Evolutionary conservation across 2,329 filamentous ascomycete species (phyloP).

Genomic region (Pseudogymnoascus sp.): DNA sequence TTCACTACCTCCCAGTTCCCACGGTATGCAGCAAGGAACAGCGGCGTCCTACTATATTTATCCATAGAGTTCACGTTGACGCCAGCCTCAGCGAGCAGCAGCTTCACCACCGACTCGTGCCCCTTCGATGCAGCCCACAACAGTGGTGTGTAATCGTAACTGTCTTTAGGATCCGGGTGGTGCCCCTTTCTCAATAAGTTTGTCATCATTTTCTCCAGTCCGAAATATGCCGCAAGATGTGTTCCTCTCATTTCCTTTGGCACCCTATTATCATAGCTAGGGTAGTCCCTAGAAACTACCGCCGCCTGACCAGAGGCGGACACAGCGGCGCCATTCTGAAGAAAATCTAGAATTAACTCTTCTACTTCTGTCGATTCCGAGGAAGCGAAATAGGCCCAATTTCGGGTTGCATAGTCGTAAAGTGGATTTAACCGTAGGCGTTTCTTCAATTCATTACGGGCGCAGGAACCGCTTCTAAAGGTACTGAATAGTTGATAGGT

Average conservation of each 20-base stretch:
- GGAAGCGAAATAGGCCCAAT: constrained; percentile 23
- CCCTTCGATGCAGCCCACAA: constrained; percentile 13
- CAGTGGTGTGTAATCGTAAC: constrained; percentile 19
- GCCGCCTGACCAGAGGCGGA: constrained; percentile 17
- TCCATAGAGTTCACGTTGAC: no score
- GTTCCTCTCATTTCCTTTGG: constrained; percentile 18
- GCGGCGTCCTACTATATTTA: no score
- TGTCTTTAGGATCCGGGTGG: constrained; percentile 15
- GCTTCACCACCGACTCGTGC: constrained; percentile 7
- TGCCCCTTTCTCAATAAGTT: constrained; percentile 11
- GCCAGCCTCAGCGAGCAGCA: constrained; percentile 4
- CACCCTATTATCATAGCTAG: constrained; percentile 11
- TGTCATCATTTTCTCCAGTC: constrained; percentile 13
- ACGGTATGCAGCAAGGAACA: no score
- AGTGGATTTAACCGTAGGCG: constrained; percentile 17
- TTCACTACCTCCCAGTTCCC: constrained; percentile 27
- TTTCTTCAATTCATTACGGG: constrained; percentile 12
- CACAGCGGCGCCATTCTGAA: constrained; percentile 15
- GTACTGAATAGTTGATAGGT: constrained; percentile 32
- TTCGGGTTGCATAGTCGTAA: constrained; percentile 22
- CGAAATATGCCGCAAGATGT: constrained; percentile 25
- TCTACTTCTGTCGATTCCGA: constrained; percentile 12
- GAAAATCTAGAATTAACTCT: constrained; percentile 15
- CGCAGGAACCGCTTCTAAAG: constrained; percentile 21
- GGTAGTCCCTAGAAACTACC: not conserved